Percentiles rank a stretch among this genome's conserved stretches.
Conservation (phyloP, 2,329 filamentous ascomycete genomes). For the Ophiostoma tasmaniense region DNA sequence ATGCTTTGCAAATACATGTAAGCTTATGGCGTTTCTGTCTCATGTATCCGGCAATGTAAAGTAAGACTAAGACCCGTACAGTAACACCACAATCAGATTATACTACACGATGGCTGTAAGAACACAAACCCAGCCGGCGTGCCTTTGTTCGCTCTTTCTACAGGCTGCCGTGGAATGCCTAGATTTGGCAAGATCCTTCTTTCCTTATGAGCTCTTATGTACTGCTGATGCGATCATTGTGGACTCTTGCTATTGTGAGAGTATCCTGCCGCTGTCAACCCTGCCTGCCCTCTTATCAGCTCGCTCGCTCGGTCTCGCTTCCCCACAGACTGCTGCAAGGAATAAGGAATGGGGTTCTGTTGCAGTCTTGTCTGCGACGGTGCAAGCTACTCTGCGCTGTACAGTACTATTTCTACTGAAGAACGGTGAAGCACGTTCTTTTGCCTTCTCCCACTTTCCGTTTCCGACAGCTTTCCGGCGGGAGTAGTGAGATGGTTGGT, state of each 20-base stretch:
- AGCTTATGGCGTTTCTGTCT: not conserved
- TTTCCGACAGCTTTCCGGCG: not conserved
- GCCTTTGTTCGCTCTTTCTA: not conserved
- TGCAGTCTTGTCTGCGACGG: not conserved
- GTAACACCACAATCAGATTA: not conserved
- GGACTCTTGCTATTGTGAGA: too few species aligned
- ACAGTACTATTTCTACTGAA: not conserved
- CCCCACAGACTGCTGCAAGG: not conserved
- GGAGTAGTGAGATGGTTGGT: not conserved
- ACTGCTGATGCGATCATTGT: not conserved
- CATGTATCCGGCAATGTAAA: not conserved
- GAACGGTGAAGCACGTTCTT: not conserved
- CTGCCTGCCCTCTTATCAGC: conserved; percentile 1
- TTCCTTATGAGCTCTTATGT: not conserved
- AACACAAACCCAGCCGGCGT: not conserved
- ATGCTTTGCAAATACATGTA: too few species aligned
- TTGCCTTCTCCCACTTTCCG: not conserved
- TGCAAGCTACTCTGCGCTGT: not conserved
- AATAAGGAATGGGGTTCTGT: not conserved
- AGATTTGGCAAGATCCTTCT: not conserved
- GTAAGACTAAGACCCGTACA: too few species aligned
- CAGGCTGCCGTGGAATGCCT: not conserved
- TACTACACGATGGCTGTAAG: not conserved
- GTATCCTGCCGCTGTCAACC: too few species aligned
- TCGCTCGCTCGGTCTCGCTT: conserved; percentile 5